Percentiles rank a stretch among this genome's conserved stretches.
Conservation (phyloP, 306 rosid species). For the Quillaja saponaria region DNA sequence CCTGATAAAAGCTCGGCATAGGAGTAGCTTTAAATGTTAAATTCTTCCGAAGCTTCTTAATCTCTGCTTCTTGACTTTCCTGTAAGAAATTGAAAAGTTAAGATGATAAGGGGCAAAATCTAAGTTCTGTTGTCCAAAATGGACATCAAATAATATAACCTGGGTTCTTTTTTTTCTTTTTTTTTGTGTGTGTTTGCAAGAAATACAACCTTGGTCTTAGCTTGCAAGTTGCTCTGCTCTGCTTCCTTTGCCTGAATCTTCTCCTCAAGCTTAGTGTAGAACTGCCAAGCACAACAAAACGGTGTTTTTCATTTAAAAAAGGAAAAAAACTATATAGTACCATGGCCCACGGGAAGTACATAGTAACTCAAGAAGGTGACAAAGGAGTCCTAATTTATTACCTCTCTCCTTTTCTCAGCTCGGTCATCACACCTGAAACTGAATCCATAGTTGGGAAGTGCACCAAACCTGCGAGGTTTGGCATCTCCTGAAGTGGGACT, state of each 20-base stretch:
- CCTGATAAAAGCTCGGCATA: slow-evolving; percentile 81
- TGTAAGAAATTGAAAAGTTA: slow-evolving; percentile 33
- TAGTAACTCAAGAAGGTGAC: slow-evolving; percentile 18
- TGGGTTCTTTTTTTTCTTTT: neutral
- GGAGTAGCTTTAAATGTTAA: slow-evolving; percentile 75
- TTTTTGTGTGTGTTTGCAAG: too few relatives aligned
- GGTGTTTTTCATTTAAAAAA: neutral
- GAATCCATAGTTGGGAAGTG: slow-evolving; percentile 89
- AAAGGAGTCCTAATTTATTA: slow-evolving; percentile 40
- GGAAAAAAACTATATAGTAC: slow-evolving; percentile 4
- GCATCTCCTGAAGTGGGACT: slow-evolving; percentile 70
- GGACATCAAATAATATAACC: slow-evolving; percentile 14
- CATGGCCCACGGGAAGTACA: slow-evolving; percentile 32
- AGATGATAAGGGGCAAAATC: slow-evolving; percentile 21
- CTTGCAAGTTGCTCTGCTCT: slow-evolving; percentile 84
- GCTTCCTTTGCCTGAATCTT: slow-evolving; percentile 93
- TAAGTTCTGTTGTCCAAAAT: slow-evolving; percentile 9
- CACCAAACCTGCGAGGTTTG: slow-evolving; percentile 56
- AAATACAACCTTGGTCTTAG: slow-evolving; percentile 76
- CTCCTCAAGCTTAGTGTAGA: slow-evolving; percentile 92
- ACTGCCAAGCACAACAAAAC: slow-evolving; percentile 56
- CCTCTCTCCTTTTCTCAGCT: slow-evolving; percentile 94
- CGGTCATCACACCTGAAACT: slow-evolving; percentile 93
- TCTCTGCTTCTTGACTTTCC: slow-evolving; percentile 91
- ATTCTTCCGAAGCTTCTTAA: slow-evolving; percentile 64